A percentile compares a stretch with the other conserved stretches of the same genome.
Evolutionary conservation across 2,329 filamentous ascomycete species (phyloP).

Genomic region (Chrysoporthe deuterocubensis): DNA sequence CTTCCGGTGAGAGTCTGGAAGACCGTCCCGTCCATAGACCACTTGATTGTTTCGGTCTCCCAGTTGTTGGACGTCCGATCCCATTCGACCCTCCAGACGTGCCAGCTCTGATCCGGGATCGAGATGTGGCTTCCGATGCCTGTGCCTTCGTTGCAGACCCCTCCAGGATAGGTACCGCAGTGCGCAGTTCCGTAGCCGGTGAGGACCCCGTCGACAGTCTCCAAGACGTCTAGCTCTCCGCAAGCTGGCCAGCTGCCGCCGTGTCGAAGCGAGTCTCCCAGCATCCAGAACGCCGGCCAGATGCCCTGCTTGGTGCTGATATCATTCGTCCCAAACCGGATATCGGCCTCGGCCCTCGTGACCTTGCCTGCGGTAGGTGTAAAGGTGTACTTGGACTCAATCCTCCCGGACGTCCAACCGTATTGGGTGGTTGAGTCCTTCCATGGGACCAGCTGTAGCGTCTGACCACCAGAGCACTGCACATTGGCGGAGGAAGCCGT

Average conservation of each 20-base stretch:
- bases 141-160: slow-evolving; percentile 52
- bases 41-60: slow-evolving; percentile 52
- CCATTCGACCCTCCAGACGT: slow-evolving; percentile 52
- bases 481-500: slow-evolving; percentile 48
- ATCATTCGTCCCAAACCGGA: slow-evolving; percentile 49
- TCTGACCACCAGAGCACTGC: slow-evolving; percentile 55
- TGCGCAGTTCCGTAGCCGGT: slow-evolving; percentile 54
- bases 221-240: slow-evolving; percentile 55
- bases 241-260: slow-evolving; percentile 53
- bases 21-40: slow-evolving; percentile 49
- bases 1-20: slow-evolving; percentile 50
- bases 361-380: slow-evolving; percentile 45
- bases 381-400: slow-evolving; percentile 53
- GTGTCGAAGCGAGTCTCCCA: slow-evolving; percentile 51
- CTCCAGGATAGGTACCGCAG: slow-evolving; percentile 43
- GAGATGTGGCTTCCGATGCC: slow-evolving; percentile 43
- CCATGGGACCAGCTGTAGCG: slow-evolving; percentile 56
- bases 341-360: slow-evolving; percentile 49
- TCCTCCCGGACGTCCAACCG: slow-evolving; percentile 54
- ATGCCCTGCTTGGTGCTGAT: slow-evolving; percentile 49
- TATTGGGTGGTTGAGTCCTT: slow-evolving; percentile 38
- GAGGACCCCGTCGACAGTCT: slow-evolving; percentile 51
- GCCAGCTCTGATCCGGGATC: slow-evolving; percentile 53
- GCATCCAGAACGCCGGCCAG: slow-evolving; percentile 59
- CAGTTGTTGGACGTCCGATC: slow-evolving; percentile 50